Conservation (phyloP, 495 filamentous ascomycete genomes). For the Talaromyces thailandensis region DNA sequence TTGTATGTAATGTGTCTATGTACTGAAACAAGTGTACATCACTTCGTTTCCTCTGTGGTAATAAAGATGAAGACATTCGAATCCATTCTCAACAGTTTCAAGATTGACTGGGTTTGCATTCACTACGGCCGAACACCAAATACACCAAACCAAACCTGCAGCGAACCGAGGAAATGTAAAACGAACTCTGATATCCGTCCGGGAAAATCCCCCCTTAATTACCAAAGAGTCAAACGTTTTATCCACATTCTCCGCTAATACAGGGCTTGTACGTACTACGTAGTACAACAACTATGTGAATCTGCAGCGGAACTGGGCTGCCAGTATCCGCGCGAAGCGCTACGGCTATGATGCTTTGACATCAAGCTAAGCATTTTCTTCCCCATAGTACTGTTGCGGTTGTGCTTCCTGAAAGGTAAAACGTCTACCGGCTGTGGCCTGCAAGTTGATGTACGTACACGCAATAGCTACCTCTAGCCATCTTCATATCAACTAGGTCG, state of each 20-base stretch:
- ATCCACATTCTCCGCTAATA: background rate
- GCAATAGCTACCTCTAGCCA: background rate
- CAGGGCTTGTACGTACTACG: background rate
- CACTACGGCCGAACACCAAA: background rate
- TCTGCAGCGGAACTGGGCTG: background rate
- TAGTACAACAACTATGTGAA: background rate
- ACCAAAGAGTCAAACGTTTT: background rate
- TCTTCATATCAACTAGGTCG: background rate
- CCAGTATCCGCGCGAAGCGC: background rate
- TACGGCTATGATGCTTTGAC: background rate
- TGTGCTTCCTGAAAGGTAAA: background rate
- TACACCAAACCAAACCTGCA: background rate
- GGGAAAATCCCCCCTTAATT: background rate
- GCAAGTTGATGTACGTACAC: background rate
- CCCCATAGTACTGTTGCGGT: background rate
- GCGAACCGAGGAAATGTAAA: background rate
- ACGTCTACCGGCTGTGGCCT: background rate
- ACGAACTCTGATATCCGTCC: background rate
- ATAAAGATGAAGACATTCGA: background rate
- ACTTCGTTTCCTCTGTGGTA: background rate
- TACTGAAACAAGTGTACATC: background rate
- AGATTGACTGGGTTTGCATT: background rate
- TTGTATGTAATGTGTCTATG: background rate
- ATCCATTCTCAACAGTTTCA: background rate
- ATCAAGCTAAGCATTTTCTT: background rate